Base-by-base conservation (phyloP, 2,329 filamentous ascomycete genomes). In the Fusarium sp. region DNA sequence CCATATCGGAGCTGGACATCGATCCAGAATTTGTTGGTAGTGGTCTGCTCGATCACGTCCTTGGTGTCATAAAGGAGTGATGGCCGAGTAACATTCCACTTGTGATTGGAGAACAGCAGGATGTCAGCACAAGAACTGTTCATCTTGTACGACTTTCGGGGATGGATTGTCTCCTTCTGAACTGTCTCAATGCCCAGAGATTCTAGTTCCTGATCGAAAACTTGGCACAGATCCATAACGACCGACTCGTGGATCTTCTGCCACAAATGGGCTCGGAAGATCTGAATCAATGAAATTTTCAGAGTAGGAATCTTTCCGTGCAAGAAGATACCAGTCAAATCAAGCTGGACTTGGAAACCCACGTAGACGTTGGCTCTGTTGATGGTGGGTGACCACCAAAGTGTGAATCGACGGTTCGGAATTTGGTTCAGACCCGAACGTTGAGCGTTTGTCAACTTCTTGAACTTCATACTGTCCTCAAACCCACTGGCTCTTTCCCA, bases 101-200 rank as follows among this genome's bases (percentile, higher is more conserved):
- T 99, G 83, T 98, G 96, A 68, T 92, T 97, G 37, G 96, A 95
- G 76, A 99, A 99, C 11, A 99, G 87, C 55, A 98, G 86, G 67
- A 99, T 97, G 79, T 99, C 96, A 6, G 96, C 96, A 75, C 96
- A 98, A 59, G 95, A 98, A 75, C 94, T 97, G 85, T 99, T 99
- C 96, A 99, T 99, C 88, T 99, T 99, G 88, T 99, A 99, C 6
- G 94, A 97, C 82, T 99, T 99, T 88, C 96, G 89, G 52, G 96
- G 96, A 83, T 99, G 96, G 62, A 99, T 99, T 0, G 96, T 98
- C 83, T 99, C 96, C 81, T 99, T 99, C 78, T 99, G 96, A 6
- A 98, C 96, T 3, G 94, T 96, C 80, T 99, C 96, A 60, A 99
- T 97, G 35, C 94, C 94, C 6, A 99, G 84, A 32, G 96, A 94